Percentiles rank a stretch among this genome's conserved stretches.
Conservation (phyloP, 2,329 filamentous ascomycete species). For the Verticillium alfalfae region DNA sequence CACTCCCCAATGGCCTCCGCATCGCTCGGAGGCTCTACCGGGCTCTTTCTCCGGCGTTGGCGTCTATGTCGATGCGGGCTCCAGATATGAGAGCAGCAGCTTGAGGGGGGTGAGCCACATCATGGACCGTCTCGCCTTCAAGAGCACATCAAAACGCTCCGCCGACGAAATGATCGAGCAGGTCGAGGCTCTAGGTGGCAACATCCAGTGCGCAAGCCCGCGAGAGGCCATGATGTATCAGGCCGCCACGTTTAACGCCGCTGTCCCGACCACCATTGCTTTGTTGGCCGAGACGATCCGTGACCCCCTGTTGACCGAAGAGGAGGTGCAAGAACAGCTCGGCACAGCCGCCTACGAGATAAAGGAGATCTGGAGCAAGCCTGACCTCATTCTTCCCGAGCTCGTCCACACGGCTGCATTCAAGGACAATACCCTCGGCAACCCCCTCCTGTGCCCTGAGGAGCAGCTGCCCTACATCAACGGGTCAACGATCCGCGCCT, state of each 20-base stretch:
- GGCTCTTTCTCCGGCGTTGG: constrained; percentile 94
- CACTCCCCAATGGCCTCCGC: constrained; percentile 84
- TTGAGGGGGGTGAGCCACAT: constrained; percentile 92
- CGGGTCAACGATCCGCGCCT: constrained; percentile 66
- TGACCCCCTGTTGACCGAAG: constrained; percentile 75
- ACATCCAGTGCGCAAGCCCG: constrained; percentile 94
- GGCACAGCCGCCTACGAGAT: constrained; percentile 94
- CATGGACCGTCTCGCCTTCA: constrained; percentile 92
- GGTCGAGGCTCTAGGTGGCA: constrained; percentile 84
- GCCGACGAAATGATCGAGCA: constrained; percentile 83
- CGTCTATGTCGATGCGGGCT: constrained; percentile 93
- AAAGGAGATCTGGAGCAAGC: constrained; percentile 92
- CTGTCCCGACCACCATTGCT: constrained; percentile 75
- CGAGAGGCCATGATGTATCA: constrained; percentile 98
- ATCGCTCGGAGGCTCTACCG: constrained; percentile 93
- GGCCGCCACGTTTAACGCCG: constrained; percentile 92
- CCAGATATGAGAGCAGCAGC: constrained; percentile 81
- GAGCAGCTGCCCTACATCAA: constrained; percentile 75
- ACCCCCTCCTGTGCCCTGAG: constrained; percentile 84
- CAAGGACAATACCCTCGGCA: constrained; percentile 92
- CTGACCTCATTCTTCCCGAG: constrained; percentile 91
- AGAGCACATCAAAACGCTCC: constrained; percentile 67
- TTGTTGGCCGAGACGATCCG: constrained; percentile 92
- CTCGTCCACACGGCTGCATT: constrained; percentile 93
- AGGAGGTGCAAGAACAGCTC: constrained; percentile 81